Evolutionary conservation across 768 basidiomycete species (phyloP), one percentile per base, ranked within the genome.

Genomic region (Hericium alpestre): DNA sequence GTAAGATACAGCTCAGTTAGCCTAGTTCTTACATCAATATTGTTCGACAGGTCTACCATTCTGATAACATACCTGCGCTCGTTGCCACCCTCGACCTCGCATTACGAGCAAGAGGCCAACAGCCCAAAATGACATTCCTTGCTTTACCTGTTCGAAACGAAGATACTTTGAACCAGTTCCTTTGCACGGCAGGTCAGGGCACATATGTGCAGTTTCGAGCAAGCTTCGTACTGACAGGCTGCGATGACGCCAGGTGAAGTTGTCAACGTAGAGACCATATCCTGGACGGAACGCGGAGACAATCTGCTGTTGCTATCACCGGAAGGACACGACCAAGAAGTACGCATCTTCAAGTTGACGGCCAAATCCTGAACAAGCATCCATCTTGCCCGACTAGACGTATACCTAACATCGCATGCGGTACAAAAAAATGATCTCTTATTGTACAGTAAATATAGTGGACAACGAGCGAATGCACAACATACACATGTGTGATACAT

Each of bases 71-170:
- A 9, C n/a, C 51, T 1, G 54, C 62, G 6, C 58, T 63, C 43
- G 54, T 63, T 32, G 41, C 59, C 1, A 63, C 62, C 11, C 55
- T 63, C 18, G 39, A 55, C 38, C 51, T 61, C 13, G 57, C 57
- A 10, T 53, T 63, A 16, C 51, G 22, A 27, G 48, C 59, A 12
- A 48, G 38, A 32, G 23, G 20, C 23, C 52, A 51, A 25, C n/a
- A 15, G 12, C 27, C 47, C 48, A 51, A 39, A 43, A 46, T 22
- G 13, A 56, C 59, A n/a, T 61, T 62, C 54, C 55, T 63, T 39
- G 57, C 57, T n/a, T 16, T 63, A 32, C 55, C 62, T n/a, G 50
- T 63, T 25, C 57, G 62, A 27, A 58, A n/a, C 46, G 41, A 50
- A 12, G 60, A 58, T 27, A 38, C 60, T 2, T 25, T 61, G 32